Base-by-base conservation (phyloP, 2,329 filamentous ascomycete species). In the Aspergillus tamarii region DNA sequence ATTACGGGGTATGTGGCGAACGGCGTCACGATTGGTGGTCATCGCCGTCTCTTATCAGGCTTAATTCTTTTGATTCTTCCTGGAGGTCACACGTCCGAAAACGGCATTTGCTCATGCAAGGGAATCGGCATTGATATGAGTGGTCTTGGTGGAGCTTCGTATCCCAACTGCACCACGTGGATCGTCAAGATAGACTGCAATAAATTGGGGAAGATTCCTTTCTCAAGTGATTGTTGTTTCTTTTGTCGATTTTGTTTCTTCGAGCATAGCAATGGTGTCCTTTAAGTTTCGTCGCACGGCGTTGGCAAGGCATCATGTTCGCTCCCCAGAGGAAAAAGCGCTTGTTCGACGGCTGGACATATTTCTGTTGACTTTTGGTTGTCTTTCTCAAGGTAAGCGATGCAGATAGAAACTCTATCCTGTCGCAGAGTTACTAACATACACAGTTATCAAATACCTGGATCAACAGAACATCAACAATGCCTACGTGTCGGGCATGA, bases 401-500 rank as follows among this genome's bases (percentile, higher is more conserved):
- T 9, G 16, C 7, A 8, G 16, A 50, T 10, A 10, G 5, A 50
- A 3, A 50, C 16, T 9, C 3, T 9, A 19, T 10, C 4, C n/a
- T 1, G 3, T 1, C 9, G 11, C 19, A 23, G 8, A 19, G 2
- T 6, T 36, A 23, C 23, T 21, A n/a, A 21, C 2, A 4, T 1
- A 19, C 6, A 2, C 32, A 54, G 52, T 54, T 2, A 54, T 54
- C 32, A 54, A 54, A 36, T 54, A 54, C 16, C 9, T 54, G 3
- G 52, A 54, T 7, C 52, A 54, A 9, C 52, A 54, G n/a, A 54
- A 54, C 12, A 54, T 54, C 52, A 54, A 54, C 9, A 54, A 54
- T 54, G 52, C 52, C 52, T 54, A 54, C 11, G 52, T 54, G 36
- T 54, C 52, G 3, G 52, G 52, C 30, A 54, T 54, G 52, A 54